Evolutionary conservation across 2,329 filamentous ascomycete genomes (phyloP), one percentile per base, ranked within the genome.

Genomic region (Trichoderma endophyticum): DNA sequence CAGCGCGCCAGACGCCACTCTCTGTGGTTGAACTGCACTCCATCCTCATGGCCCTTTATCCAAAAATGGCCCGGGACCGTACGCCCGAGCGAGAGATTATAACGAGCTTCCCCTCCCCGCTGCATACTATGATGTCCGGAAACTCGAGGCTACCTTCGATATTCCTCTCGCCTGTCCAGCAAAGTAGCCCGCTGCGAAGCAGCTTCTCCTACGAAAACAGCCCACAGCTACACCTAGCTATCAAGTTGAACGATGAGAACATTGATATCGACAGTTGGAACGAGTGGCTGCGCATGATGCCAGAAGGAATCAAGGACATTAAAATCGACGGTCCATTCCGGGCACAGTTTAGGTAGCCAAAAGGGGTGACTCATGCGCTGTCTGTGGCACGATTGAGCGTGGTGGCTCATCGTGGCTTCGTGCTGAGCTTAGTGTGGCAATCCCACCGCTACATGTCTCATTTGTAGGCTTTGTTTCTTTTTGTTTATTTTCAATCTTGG

Each of bases 241-340:
- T 89, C 70, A 82, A 84, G 30, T 78, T 89, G 56, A 82, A 82
- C 3, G 86, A 88, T 54, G 86, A 87, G 28, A 82, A 82, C 34
- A 79, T 88, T 72, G 84, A 87, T 73, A 77, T 85, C 68, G 86
- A 89, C 65, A 84, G 80, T 70, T 89, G 87, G 87, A 82, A 84
- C 69, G 87, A 89, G 76, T 89, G 87, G 87, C 78, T 90, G 73
- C 84, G 87, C 26, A 80, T 86, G 76, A 87, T 89, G 83, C 88
- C 88, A 2, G 86, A 88, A 71, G 85, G 86, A 8, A 84, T 89
- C 74, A 84, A 81, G 75, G 87, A 89, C 72, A 82, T 89, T 70
- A 86, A 85, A 77, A 83, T 89, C 57, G 87, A 89, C 28, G 85
- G 85, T 3, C 85, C 86, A 24, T 86, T 82, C 68, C 77, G 81